A percentile compares a stretch with the other conserved stretches of the same genome.
phyloP scores from a whole-genome alignment of 2,329 filamentous ascomycete species.

The Trichophyton schoenleinii region DNA sequence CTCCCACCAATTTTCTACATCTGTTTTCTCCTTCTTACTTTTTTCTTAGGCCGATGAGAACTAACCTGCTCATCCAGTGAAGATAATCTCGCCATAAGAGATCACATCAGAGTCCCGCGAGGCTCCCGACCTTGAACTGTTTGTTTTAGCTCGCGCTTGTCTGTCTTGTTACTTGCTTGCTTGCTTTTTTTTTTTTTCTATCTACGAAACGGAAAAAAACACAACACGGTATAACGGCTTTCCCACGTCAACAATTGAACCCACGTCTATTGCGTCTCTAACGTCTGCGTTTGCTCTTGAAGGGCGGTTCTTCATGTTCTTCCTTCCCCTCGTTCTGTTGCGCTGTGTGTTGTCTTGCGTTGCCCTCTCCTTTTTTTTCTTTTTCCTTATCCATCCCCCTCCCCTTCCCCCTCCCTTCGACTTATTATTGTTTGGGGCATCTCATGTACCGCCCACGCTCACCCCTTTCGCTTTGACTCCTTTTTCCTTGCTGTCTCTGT shows the following conservation, averaged over 20 bases:
- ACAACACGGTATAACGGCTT: not conserved
- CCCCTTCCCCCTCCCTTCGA: too few relatives aligned
- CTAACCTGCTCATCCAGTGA: conserved; percentile 1
- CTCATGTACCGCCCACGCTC: conserved; percentile 20
- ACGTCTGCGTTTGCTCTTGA: conserved; percentile 24
- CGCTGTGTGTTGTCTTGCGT: conserved; percentile 23
- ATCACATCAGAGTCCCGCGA: too few relatives aligned
- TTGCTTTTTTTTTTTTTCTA: conserved; percentile 24
- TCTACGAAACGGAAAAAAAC: not conserved
- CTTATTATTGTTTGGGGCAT: conserved; percentile 18
- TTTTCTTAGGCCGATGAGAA: not conserved
- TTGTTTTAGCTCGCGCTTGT: conserved; percentile 15
- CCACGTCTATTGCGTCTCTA: not conserved
- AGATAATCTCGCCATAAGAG: not conserved
- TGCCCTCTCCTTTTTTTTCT: conserved; percentile 8
- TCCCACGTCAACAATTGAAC: not conserved
- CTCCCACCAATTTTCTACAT: not conserved
- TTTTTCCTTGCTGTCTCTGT: not conserved
- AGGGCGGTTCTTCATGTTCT: conserved; percentile 20
- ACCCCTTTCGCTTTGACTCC: conserved; percentile 1
- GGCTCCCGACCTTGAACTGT: not conserved
- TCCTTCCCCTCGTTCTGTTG: not conserved
- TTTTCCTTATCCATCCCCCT: too few relatives aligned
- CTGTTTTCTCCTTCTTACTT: not conserved
- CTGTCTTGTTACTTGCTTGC: conserved; percentile 15